A percentile compares a stretch with the other conserved stretches of the same genome.
These are phyloP conservation scores for Glaciozyma antarctica DNA, from an alignment of 768 basidiomycete species.

Conservation along the genomic window DNA sequence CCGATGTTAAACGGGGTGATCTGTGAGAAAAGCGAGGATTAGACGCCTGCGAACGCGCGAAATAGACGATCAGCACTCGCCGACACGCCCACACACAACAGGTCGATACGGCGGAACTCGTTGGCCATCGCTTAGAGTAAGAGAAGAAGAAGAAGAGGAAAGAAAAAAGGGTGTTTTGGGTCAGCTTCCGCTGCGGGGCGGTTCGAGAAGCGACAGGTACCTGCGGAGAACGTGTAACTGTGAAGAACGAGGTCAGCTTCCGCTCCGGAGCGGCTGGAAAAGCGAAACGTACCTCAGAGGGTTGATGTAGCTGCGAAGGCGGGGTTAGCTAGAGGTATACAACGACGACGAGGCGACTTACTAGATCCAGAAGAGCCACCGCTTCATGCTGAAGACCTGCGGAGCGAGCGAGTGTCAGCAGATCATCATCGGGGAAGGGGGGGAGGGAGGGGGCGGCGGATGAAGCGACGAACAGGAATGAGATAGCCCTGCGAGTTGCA, in stretches of 20 bases:
- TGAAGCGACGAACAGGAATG: constrained; percentile 7
- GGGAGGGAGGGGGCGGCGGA: no score
- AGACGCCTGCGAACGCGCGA: constrained; percentile 40
- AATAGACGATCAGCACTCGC: no score
- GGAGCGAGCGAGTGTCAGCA: neutral
- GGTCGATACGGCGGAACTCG: constrained; percentile 27
- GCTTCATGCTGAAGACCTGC: constrained; percentile 8
- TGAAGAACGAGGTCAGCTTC: neutral
- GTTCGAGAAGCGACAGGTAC: no score
- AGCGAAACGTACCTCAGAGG: constrained; percentile 21
- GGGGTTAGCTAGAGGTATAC: neutral
- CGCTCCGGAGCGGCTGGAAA: constrained; percentile 22
- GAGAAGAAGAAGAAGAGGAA: no score
- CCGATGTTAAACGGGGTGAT: constrained; percentile 57
- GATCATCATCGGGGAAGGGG: no score
- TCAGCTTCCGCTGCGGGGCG: no score
- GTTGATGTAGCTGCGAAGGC: constrained; percentile 1
- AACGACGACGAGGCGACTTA: neutral
- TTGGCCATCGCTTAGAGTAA: no score
- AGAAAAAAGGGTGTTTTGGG: no score
- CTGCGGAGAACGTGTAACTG: neutral
- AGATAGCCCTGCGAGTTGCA: constrained; percentile 9
- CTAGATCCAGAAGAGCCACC: constrained; percentile 25
- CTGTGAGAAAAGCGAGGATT: constrained; percentile 53
- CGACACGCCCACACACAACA: neutral